A percentile compares a stretch with the other conserved stretches of the same genome.
Evolutionary conservation across 1,284 basidiomycete genomes (phyloP).

Genomic region (Inonotus obliquus): DNA sequence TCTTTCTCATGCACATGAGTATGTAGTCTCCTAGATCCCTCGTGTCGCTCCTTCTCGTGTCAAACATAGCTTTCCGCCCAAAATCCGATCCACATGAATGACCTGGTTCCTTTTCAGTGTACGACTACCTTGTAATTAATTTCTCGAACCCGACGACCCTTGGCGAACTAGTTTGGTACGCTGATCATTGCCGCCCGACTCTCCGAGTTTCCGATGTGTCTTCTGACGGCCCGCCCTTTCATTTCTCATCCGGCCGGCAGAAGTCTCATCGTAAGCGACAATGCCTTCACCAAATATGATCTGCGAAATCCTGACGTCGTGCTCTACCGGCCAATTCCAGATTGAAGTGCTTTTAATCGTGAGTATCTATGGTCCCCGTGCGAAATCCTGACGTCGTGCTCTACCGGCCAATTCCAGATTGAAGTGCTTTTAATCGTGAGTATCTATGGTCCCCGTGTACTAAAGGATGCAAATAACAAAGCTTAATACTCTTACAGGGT

Average conservation of each 20-base stretch:
- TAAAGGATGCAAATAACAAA: neutral
- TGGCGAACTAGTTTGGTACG: conserved; percentile 41
- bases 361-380: conserved; percentile 21
- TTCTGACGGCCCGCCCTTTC: neutral
- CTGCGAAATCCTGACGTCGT: neutral
- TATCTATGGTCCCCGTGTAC: neutral
- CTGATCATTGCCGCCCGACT: neutral
- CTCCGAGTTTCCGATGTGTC: neutral
- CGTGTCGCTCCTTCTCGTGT: neutral
- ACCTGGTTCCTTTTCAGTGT: neutral
- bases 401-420: conserved; percentile 34
- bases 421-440: conserved; percentile 52
- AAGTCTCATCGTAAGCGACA: neutral
- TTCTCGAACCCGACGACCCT: conserved; percentile 38
- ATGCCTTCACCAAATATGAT: neutral
- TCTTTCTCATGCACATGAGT: conserved; percentile 2
- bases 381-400: neutral
- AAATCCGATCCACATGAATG: neutral
- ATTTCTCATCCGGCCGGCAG: neutral
- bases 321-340: conserved; percentile 30
- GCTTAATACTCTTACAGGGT: conserved; percentile 31
- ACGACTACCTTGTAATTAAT: conserved; percentile 39
- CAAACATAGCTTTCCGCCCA: neutral
- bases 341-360: conserved; percentile 54
- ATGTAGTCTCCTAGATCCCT: neutral